Conservation (phyloP, 208 protist species). For the Leishmania gerbilli region DNA sequence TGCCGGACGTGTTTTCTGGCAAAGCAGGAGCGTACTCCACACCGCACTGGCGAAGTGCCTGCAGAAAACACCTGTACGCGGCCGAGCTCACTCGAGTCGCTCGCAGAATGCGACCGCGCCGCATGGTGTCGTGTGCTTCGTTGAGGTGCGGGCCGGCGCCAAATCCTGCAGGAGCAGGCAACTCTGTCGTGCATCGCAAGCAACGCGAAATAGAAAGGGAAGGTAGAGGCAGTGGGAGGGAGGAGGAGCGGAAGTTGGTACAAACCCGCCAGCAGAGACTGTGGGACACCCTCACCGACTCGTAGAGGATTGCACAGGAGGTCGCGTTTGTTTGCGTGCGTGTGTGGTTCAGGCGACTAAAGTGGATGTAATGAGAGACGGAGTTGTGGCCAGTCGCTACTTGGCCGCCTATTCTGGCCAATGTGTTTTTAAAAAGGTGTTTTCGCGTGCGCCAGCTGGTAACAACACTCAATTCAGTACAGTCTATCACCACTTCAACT, state of each 20-base stretch:
- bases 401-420: neutral
- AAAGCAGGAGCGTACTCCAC: slow-evolving; percentile 16
- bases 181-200: neutral
- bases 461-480: neutral
- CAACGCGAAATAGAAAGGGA: slow-evolving; percentile 14
- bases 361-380: neutral
- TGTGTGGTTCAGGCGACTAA: neutral
- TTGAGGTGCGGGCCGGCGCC: no score
- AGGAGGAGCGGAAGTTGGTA: neutral
- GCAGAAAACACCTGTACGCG: slow-evolving; percentile 25
- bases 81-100: neutral
- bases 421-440: neutral
- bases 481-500: neutral
- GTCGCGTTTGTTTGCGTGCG: neutral
- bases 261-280: no score
- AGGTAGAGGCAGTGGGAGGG: neutral
- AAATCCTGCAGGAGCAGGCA: neutral
- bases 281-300: neutral
- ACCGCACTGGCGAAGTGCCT: slow-evolving; percentile 23
- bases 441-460: neutral
- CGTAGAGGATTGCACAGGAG: neutral
- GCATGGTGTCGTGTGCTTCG: neutral
- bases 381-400: neutral
- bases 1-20: slow-evolving; percentile 11
- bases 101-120: neutral